phyloP scores from a whole-genome alignment of 2,329 filamentous ascomycete species.

The Trichoderma sp. region DNA sequence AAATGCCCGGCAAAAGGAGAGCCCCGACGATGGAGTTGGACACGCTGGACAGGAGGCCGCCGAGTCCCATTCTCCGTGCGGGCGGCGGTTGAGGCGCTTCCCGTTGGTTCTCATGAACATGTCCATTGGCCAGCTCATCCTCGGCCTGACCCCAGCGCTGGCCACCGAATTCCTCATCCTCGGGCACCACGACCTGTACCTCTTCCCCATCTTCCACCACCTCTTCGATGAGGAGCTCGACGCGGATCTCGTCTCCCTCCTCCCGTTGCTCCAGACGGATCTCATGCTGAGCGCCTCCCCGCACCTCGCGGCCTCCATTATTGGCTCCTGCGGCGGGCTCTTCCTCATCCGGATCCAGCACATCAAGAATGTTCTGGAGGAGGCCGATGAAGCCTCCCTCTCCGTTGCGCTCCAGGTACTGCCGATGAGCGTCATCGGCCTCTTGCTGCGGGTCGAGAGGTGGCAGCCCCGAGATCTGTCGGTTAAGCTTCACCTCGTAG shows the following conservation, averaged over 20 bases:
- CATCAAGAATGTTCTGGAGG: conserved; percentile 44
- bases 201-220: conserved; percentile 33
- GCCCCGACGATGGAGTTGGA: conserved; percentile 56
- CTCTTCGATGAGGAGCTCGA: conserved; percentile 43
- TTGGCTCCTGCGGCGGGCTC: conserved; percentile 28
- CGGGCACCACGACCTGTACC: conserved; percentile 24
- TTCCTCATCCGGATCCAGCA: conserved; percentile 42
- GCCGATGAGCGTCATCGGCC: conserved; percentile 30
- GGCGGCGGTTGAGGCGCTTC: conserved; percentile 44
- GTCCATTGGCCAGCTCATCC: conserved; percentile 27
- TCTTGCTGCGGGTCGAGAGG: conserved; percentile 36
- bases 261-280: conserved; percentile 20
- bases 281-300: conserved; percentile 4
- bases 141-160: conserved; percentile 7
- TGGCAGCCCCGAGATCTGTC: conserved; percentile 48
- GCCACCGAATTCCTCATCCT: conserved; percentile 13
- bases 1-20: conserved; percentile 79
- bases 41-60: conserved; percentile 46
- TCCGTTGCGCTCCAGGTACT: conserved; percentile 31
- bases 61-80: conserved; percentile 40
- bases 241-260: conserved; percentile 36
- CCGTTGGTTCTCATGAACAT: conserved; percentile 35
- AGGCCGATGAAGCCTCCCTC: conserved; percentile 42
- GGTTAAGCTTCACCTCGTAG: conserved; percentile 54
- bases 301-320: conserved; percentile 4